Evolutionary conservation across 805 yeast genomes (phyloP).

Genomic region (Candida sanyiensis): DNA sequence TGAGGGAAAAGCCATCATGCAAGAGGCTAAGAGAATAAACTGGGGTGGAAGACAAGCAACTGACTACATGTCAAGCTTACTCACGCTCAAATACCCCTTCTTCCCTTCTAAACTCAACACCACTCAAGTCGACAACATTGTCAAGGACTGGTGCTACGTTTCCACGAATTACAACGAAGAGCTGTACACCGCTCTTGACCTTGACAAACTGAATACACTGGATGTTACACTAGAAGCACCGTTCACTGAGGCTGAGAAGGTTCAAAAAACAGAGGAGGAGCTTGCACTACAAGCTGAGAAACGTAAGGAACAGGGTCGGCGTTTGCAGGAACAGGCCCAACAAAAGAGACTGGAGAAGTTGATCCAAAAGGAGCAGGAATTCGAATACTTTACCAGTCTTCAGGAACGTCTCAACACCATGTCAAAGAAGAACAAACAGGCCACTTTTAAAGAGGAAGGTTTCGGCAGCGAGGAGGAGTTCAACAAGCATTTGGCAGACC

Average conservation of each 20-base stretch:
- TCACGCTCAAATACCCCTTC: slow-evolving; percentile 82
- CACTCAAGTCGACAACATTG: slow-evolving; percentile 58
- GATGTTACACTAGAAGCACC: slow-evolving; percentile 84
- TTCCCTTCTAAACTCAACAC: slow-evolving; percentile 72
- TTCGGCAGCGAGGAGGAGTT: slow-evolving; percentile 73
- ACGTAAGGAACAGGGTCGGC: slow-evolving; percentile 76
- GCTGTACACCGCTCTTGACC: slow-evolving; percentile 46
- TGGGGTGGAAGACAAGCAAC: slow-evolving; percentile 85
- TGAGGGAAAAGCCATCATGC: slow-evolving; percentile 57
- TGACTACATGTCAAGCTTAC: slow-evolving; percentile 53
- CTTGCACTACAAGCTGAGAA: slow-evolving; percentile 68
- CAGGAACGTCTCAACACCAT: slow-evolving; percentile 45
- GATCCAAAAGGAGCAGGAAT: slow-evolving; percentile 75
- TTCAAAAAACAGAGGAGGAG: slow-evolving; percentile 81
- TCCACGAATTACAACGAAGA: slow-evolving; percentile 65
- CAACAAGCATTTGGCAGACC: slow-evolving; percentile 52
- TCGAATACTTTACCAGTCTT: slow-evolving; percentile 59
- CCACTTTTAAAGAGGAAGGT: slow-evolving; percentile 61
- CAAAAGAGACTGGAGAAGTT: slow-evolving; percentile 75
- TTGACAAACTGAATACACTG: slow-evolving; percentile 58
- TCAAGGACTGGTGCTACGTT: slow-evolving; percentile 75
- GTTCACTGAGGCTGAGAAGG: slow-evolving; percentile 55
- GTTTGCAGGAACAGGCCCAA: slow-evolving; percentile 91
- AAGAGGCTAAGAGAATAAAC: slow-evolving; percentile 73
- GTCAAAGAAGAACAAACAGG: slow-evolving; percentile 48